These are phyloP conservation scores for Dendrocalamus latiflorus DNA, from an alignment of 202 grass and related monocot species.

Conservation along the genomic window DNA sequence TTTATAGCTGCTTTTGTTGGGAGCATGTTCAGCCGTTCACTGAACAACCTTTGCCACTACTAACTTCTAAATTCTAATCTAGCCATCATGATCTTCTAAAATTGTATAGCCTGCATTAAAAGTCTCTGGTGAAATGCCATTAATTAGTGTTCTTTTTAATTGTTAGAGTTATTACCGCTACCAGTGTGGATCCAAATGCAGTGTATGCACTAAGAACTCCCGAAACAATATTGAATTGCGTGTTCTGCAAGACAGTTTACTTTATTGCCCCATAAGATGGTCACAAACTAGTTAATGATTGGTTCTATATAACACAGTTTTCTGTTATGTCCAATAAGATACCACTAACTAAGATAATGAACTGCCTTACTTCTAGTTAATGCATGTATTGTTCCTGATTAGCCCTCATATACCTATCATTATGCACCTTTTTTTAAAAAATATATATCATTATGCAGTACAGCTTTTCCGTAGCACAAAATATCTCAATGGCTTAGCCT, in stretches of 20 bases:
- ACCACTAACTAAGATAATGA: background rate
- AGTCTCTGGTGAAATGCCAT: background rate
- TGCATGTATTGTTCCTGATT: background rate
- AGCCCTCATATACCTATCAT: too few species aligned
- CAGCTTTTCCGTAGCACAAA: background rate
- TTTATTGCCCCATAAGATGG: background rate
- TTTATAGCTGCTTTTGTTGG: background rate
- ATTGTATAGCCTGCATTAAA: background rate
- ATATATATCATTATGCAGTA: background rate
- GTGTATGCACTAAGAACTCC: background rate
- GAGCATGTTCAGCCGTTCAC: background rate
- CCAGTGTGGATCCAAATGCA: background rate
- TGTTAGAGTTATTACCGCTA: background rate
- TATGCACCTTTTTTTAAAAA: too few species aligned
- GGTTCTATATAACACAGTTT: background rate
- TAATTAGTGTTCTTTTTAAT: background rate
- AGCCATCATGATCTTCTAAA: background rate
- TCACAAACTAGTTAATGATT: background rate
- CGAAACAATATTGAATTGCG: background rate
- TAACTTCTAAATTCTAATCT: background rate
- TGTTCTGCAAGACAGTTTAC: background rate
- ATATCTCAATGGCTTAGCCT: background rate
- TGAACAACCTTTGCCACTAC: background rate
- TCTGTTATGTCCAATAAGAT: background rate
- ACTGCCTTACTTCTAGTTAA: background rate